These are phyloP conservation scores for Rhizopus microsporus DNA, from an alignment of 371 early-diverging fungal species.

Conservation along the genomic window DNA sequence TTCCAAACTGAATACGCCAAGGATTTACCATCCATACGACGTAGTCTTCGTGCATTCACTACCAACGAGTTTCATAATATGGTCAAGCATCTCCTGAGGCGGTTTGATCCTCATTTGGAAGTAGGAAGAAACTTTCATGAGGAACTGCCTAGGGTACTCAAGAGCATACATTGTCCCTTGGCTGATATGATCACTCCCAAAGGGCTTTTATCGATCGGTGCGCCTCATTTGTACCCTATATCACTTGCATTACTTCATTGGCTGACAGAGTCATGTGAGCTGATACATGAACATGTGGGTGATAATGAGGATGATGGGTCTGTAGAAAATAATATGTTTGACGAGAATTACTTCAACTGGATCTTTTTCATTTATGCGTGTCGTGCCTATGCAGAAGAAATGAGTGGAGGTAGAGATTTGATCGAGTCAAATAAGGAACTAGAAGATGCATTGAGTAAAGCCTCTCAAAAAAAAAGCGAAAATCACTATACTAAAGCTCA, in stretches of 20 bases:
- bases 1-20: background rate
- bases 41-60: background rate
- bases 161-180: constrained; percentile 3
- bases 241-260: constrained; percentile 12
- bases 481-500: no score
- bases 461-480: background rate
- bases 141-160: background rate
- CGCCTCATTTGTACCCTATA: constrained; percentile 9
- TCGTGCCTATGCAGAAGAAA: background rate
- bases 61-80: background rate
- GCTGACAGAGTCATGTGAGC: constrained; percentile 5
- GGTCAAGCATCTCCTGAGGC: background rate
- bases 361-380: background rate
- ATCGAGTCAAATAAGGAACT: background rate
- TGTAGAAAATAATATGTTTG: background rate
- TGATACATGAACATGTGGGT: background rate
- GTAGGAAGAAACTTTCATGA: background rate
- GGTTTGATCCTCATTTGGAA: background rate
- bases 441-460: background rate
- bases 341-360: background rate
- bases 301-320: background rate
- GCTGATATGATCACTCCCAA: constrained; percentile 8
- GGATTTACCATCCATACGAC: background rate
- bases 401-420: constrained; percentile 2
- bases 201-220: constrained; percentile 11